Percentiles rank a stretch among this genome's conserved stretches.
phyloP scores from a whole-genome alignment of 345 rosid genomes.

The Hypericum perforatum region DNA sequence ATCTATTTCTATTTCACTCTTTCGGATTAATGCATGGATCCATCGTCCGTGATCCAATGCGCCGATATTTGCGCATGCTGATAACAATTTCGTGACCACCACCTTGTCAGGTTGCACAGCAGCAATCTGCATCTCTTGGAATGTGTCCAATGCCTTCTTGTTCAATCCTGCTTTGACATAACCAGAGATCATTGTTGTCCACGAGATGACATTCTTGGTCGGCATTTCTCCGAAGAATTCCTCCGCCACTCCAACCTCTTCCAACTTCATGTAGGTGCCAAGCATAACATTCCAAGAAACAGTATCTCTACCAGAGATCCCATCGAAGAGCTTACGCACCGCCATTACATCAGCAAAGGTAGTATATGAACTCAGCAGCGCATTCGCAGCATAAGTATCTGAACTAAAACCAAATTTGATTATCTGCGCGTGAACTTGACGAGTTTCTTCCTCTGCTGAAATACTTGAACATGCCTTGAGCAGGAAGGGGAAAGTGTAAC shows the following conservation, averaged over 20 bases:
- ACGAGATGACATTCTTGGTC: slow-evolving; percentile 38
- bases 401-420: slow-evolving; percentile 39
- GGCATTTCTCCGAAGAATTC: slow-evolving; percentile 36
- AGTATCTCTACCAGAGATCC: slow-evolving; percentile 27
- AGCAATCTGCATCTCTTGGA: slow-evolving; percentile 54
- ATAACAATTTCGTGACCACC: slow-evolving; percentile 36
- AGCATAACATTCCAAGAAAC: slow-evolving; percentile 76
- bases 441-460: slow-evolving; percentile 32
- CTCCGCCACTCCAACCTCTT: slow-evolving; percentile 30
- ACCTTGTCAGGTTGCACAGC: slow-evolving; percentile 49
- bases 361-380: slow-evolving; percentile 52
- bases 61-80: slow-evolving; percentile 69
- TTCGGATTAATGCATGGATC: slow-evolving; percentile 46
- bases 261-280: slow-evolving; percentile 39
- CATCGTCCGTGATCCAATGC: slow-evolving; percentile 74
- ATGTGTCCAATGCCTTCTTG: slow-evolving; percentile 51
- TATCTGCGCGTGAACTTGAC: slow-evolving; percentile 48
- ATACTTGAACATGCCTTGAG: slow-evolving; percentile 58
- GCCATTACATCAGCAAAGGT: slow-evolving; percentile 22
- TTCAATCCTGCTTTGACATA: slow-evolving; percentile 44
- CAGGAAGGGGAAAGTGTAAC: slow-evolving; percentile 57
- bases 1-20: slow-evolving; percentile 22
- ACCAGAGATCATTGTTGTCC: slow-evolving; percentile 69
- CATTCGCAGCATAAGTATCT: slow-evolving; percentile 37
- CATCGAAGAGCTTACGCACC: slow-evolving; percentile 38